phyloP scores from a whole-genome alignment of 1,284 basidiomycete genomes.

The Takashimella koratensis region DNA sequence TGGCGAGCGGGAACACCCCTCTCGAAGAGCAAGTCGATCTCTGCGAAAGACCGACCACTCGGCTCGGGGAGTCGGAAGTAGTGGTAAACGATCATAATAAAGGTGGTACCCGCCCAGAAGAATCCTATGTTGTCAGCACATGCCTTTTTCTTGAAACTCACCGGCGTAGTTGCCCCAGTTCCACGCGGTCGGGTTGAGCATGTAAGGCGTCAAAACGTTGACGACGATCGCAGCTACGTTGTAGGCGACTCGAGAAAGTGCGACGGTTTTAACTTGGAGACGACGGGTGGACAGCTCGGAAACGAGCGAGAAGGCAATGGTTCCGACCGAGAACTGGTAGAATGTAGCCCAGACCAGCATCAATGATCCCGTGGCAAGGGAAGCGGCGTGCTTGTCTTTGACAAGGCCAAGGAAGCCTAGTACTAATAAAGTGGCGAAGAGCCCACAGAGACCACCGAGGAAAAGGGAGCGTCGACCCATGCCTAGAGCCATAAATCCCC shows the following conservation, averaged over 20 bases:
- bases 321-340: conserved; percentile 1
- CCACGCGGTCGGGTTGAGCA: conserved; percentile 52
- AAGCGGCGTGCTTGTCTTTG: conserved; percentile 3
- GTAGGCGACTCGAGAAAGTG: conserved; percentile 51
- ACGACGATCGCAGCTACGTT: conserved; percentile 49
- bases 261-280: conserved; percentile 55
- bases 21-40: conserved; percentile 43
- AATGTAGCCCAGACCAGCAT: conserved; percentile 8
- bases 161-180: conserved; percentile 43
- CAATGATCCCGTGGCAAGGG: conserved; percentile 5
- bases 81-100: conserved; percentile 20
- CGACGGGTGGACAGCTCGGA: conserved; percentile 53
- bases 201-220: conserved; percentile 49
- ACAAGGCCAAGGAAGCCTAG: conserved; percentile 15
- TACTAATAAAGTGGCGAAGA: conserved; percentile 46
- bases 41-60: conserved; percentile 38
- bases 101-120: conserved; percentile 42
- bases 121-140: conserved; percentile 23
- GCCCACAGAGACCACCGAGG: conserved; percentile 44
- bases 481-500: conserved; percentile 35
- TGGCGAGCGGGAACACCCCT: conserved; percentile 28
- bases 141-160: not conserved
- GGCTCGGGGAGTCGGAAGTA: conserved; percentile 47
- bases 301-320: conserved; percentile 47
- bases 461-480: conserved; percentile 48